phyloP scores from a whole-genome alignment of 768 basidiomycete species.

The Boletus vinaceobasis region DNA sequence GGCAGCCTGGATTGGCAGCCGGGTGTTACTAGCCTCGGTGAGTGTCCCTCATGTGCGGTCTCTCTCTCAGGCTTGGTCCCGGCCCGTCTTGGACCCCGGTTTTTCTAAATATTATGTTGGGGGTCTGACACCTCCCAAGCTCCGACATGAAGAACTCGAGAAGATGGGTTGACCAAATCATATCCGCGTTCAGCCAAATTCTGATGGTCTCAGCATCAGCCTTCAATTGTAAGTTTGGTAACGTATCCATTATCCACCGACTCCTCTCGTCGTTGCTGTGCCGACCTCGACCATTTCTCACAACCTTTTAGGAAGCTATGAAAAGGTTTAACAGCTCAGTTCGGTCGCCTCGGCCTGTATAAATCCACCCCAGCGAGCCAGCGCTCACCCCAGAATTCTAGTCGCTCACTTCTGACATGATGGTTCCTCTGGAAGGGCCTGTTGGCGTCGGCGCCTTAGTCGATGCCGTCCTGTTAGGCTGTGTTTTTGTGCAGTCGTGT shows the following conservation, averaged over 20 bases:
- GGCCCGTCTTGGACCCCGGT: not conserved
- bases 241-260: conserved; percentile 5
- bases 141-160: conserved; percentile 15
- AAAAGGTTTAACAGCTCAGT: conserved; percentile 2
- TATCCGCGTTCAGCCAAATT: conserved; percentile 7
- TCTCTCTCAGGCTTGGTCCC: too few relatives aligned
- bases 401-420: not conserved
- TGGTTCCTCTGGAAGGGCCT: conserved; percentile 27
- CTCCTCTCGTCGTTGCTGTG: conserved; percentile 11
- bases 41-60: too few relatives aligned
- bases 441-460: conserved; percentile 20
- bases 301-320: conserved; percentile 7
- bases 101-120: not conserved
- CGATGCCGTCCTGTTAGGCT: conserved; percentile 23
- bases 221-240: conserved; percentile 10
- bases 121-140: not conserved
- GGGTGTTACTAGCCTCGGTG: too few relatives aligned
- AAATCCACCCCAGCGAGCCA: conserved; percentile 2
- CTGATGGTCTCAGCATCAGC: conserved; percentile 9
- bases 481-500: conserved; percentile 24
- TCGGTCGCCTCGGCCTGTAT: conserved; percentile 14
- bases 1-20: not conserved
- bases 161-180: conserved; percentile 2
- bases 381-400: not conserved
- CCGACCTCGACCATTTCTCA: conserved; percentile 3